Evolutionary conservation across 1,284 basidiomycete species (phyloP), one percentile per base, ranked within the genome.

Genomic region (Pseudozyma thailandica): DNA sequence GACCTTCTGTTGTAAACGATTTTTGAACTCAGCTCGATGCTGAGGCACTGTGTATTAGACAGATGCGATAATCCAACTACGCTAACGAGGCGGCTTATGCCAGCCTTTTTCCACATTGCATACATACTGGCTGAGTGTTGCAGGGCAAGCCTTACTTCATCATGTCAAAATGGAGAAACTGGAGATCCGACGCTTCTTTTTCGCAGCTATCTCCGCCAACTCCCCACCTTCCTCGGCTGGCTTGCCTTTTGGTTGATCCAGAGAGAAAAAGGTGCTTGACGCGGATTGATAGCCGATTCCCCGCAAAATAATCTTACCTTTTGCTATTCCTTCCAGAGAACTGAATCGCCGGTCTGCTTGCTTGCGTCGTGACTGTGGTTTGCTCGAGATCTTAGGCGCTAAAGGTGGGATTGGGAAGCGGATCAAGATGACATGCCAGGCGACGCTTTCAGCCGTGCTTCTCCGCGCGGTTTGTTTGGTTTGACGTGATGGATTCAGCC

Each of bases 1-100:
- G 68, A 71, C 68, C 68, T 71, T 71, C 68, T 44, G 68, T 71
- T 71, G 61, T 60, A 48, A 59, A 6, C 33, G n/a, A n/a, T n/a
- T n/a, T 31, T 31, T 31, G 20, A 21, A 55, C 63, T 52, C 63
- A 60, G 63, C 25, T 8, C 13, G 0, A 20, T 41, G 5, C 56
- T 52, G 56, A 59, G 56, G 63, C 63, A 59, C 49, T 52, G 51
- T 56, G 48, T 65, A 65, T 65, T 65, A 65, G 63, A 65, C 63
- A 41, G 63, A 65, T 65, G 63, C 63, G 63, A 65, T 65, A 65
- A 65, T 65, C 63, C 63, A 66, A 66, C 63, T 66, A 66, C 63
- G 63, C 63, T 66, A 66, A 66, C 63, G 63, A 60, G 28, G 54
- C 54, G 8, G 6, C 30, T 45, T 12, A 30, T n/a, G 43, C 33